Evolutionary conservation across 75 land plant genomes (phyloP).

Genomic region (Pinus taeda): DNA sequence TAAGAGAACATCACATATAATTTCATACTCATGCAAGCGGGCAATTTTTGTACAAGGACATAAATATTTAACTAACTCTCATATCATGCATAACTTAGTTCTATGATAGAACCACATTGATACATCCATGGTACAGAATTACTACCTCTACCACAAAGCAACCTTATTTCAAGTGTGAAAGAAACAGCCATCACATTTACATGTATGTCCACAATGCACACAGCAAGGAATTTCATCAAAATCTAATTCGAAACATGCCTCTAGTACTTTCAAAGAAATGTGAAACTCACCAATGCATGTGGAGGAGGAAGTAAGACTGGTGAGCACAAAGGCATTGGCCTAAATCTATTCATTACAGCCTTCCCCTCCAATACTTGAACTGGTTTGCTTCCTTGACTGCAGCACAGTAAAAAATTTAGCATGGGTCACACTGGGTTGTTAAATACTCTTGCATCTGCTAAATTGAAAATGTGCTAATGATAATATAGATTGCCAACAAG

Average conservation of each 20-base stretch:
- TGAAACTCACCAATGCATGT: constrained; percentile 77
- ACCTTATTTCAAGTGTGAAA: neutral
- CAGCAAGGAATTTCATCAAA: neutral
- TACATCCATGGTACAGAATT: too few species aligned
- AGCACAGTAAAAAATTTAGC: neutral
- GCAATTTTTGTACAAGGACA: too few species aligned
- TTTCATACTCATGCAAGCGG: too few species aligned
- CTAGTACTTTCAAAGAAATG: neutral
- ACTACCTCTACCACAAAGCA: neutral
- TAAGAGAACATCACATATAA: too few species aligned
- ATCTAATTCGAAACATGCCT: neutral
- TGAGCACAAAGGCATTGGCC: constrained; percentile 85
- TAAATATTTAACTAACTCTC: too few species aligned
- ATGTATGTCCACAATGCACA: neutral
- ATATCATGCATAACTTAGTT: too few species aligned
- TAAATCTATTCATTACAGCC: constrained; percentile 58
- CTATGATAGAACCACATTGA: too few species aligned
- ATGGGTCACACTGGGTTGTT: neutral
- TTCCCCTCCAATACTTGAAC: constrained; percentile 16
- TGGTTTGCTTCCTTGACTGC: constrained; percentile 40
- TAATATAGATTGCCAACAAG: neutral
- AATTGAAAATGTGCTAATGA: neutral
- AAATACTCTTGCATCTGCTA: neutral
- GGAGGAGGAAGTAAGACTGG: constrained; percentile 87
- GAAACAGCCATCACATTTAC: neutral